phyloP scores from a whole-genome alignment of 2,329 filamentous ascomycete genomes.

The Cladosporium sp. region DNA sequence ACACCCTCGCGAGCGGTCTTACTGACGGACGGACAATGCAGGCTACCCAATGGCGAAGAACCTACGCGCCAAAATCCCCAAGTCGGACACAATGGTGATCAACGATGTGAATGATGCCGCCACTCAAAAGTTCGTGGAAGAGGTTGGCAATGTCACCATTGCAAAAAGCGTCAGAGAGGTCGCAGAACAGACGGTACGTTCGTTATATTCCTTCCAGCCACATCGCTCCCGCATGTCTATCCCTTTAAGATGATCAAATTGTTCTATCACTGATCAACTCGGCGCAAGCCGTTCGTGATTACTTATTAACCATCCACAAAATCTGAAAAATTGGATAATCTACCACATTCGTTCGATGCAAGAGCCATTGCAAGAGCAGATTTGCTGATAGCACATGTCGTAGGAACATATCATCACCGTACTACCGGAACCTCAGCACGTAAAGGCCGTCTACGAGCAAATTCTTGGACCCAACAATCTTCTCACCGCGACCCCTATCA shows the following conservation, averaged over 20 bases:
- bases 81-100: conserved; percentile 57
- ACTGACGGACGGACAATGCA: conserved; percentile 27
- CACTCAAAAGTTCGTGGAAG: conserved; percentile 53
- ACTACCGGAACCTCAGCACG: conserved; percentile 82
- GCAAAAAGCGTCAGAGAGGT: conserved; percentile 57
- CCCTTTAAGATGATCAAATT: conserved; percentile 15
- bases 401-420: conserved; percentile 85
- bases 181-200: conserved; percentile 62
- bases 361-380: conserved; percentile 23
- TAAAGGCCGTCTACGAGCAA: conserved; percentile 72
- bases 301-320: conserved; percentile 13
- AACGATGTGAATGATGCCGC: conserved; percentile 61
- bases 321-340: conserved; percentile 2
- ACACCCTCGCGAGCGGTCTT: neutral
- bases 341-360: no score
- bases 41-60: conserved; percentile 71
- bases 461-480: conserved; percentile 61
- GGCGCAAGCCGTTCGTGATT: conserved; percentile 10
- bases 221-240: neutral
- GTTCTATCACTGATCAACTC: conserved; percentile 14
- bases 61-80: conserved; percentile 60
- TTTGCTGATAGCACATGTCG: neutral
- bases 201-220: neutral
- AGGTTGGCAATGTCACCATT: conserved; percentile 50
- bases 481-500: conserved; percentile 43